A percentile compares a stretch with the other conserved stretches of the same genome.
phyloP scores from a whole-genome alignment of 148 eudicot species.

The Linanthus parryae region DNA sequence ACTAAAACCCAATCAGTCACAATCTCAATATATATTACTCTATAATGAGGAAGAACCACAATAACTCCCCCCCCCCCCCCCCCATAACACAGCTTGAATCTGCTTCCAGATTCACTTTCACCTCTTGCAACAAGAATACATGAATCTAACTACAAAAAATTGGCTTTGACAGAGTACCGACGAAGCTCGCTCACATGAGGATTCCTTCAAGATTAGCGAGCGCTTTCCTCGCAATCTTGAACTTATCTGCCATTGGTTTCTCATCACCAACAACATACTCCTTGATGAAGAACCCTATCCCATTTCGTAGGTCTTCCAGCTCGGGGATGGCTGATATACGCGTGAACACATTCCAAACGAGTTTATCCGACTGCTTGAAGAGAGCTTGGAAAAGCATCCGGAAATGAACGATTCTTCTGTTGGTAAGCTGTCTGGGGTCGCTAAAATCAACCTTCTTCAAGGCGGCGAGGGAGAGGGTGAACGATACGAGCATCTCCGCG shows the following conservation, averaged over 20 bases:
- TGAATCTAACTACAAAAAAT: too few species aligned
- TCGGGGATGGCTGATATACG: slow-evolving; percentile 67
- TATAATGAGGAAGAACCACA: too few species aligned
- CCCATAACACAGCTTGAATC: too few species aligned
- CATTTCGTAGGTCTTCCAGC: slow-evolving; percentile 59
- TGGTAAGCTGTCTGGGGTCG: slow-evolving; percentile 44
- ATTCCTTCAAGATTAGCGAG: slow-evolving; percentile 60
- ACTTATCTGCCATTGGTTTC: slow-evolving; percentile 34
- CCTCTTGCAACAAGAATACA: too few species aligned
- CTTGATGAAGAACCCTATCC: slow-evolving; percentile 61
- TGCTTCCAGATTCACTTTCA: too few species aligned
- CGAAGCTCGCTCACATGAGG: slow-evolving; percentile 55
- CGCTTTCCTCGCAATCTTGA: slow-evolving; percentile 80
- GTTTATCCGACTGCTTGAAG: slow-evolving; percentile 51
- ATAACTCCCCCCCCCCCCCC: too few species aligned
- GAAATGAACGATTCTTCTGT: slow-evolving; percentile 76
- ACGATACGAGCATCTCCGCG: slow-evolving; percentile 68
- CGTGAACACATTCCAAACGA: slow-evolving; percentile 76
- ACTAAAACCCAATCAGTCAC: too few species aligned
- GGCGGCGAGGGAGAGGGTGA: slow-evolving; percentile 69
- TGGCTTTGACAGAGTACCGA: too few species aligned
- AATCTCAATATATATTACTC: too few species aligned
- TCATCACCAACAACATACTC: slow-evolving; percentile 44
- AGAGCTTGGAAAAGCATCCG: slow-evolving; percentile 73
- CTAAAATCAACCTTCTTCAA: slow-evolving; percentile 62